A percentile compares a stretch with the other conserved stretches of the same genome.
Evolutionary conservation across 2,329 filamentous ascomycete genomes (phyloP).

Genomic region (Phaeosphaeriaceae sp.): DNA sequence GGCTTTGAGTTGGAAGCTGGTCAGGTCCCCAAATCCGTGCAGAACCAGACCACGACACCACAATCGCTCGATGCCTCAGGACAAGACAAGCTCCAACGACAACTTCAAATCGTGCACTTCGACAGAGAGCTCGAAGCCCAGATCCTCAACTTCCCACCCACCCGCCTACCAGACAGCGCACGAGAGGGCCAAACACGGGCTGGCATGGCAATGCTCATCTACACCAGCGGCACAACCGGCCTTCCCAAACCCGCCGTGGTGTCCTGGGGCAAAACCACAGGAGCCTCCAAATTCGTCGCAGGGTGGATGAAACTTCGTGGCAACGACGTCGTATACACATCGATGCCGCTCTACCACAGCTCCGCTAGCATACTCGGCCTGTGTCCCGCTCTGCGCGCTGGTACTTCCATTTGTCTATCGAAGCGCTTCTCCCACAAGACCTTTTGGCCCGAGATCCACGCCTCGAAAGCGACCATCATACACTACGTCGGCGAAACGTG

Average conservation of each 20-base stretch:
- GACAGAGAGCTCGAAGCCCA: slow-evolving; percentile 32
- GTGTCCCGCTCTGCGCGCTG: slow-evolving; percentile 33
- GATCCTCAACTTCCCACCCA: slow-evolving; percentile 36
- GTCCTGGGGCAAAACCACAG: slow-evolving; percentile 33
- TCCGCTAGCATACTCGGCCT: slow-evolving; percentile 40
- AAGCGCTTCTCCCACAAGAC: slow-evolving; percentile 46
- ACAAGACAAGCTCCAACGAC: no score
- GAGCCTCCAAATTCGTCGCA: slow-evolving; percentile 24
- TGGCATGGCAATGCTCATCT: slow-evolving; percentile 48
- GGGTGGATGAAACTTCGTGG: slow-evolving; percentile 35
- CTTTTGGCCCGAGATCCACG: slow-evolving; percentile 48
- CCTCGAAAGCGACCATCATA: slow-evolving; percentile 45
- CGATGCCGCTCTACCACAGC: slow-evolving; percentile 50
- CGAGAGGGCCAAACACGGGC: slow-evolving; percentile 30
- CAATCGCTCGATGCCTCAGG: no score
- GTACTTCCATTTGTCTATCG: slow-evolving; percentile 37
- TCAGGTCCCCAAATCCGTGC: slow-evolving; percentile 23
- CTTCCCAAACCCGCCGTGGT: slow-evolving; percentile 46
- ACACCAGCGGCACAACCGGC: slow-evolving; percentile 48
- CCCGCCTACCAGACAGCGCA: slow-evolving; percentile 37
- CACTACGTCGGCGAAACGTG: slow-evolving; percentile 51
- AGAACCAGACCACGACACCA: slow-evolving; percentile 25
- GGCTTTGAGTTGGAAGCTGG: slow-evolving; percentile 30
- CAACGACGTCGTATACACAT: slow-evolving; percentile 43
- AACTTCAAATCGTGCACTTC: slow-evolving; percentile 42